These are phyloP conservation scores for Clonostachys solani DNA, from an alignment of 2,329 filamentous ascomycete species.

Conservation along the genomic window DNA sequence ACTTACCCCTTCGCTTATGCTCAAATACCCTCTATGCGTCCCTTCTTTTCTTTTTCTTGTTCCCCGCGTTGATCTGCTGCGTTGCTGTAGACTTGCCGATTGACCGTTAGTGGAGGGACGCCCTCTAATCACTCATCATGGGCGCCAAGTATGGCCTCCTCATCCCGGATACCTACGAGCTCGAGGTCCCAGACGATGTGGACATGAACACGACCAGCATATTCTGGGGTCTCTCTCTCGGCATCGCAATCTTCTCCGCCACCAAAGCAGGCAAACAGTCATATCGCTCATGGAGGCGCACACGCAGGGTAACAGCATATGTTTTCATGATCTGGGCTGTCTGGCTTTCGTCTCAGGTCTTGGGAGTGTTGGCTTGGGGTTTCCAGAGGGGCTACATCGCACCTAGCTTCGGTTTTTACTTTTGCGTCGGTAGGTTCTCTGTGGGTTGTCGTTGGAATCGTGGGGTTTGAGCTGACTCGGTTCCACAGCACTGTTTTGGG, in stretches of 20 bases:
- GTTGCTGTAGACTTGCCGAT: too few species aligned
- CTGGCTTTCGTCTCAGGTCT: conserved; percentile 22
- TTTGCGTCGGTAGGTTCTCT: background rate
- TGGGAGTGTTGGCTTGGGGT: conserved; percentile 28
- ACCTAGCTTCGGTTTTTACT: background rate
- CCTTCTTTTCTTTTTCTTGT: too few species aligned
- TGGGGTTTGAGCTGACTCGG: too few species aligned
- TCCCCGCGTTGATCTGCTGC: too few species aligned
- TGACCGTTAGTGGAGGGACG: too few species aligned
- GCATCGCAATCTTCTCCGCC: conserved; percentile 23
- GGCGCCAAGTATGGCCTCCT: too few species aligned
- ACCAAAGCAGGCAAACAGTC: conserved; percentile 28
- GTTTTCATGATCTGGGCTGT: conserved; percentile 34
- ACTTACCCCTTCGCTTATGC: too few species aligned
- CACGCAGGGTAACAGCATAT: conserved; percentile 25
- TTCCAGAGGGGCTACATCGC: conserved; percentile 22
- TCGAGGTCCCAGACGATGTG: too few species aligned
- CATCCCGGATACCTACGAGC: too few species aligned
- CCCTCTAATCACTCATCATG: too few species aligned
- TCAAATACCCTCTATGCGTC: too few species aligned
- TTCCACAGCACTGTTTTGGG: too few species aligned
- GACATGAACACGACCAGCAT: conserved; percentile 28
- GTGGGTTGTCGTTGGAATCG: background rate
- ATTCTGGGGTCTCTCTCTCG: conserved; percentile 28
- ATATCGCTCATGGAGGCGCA: conserved; percentile 18